Evolutionary conservation across 2,329 filamentous ascomycete genomes (phyloP), one percentile per base, ranked within the genome.

Genomic region (Thyridium curvatum): DNA sequence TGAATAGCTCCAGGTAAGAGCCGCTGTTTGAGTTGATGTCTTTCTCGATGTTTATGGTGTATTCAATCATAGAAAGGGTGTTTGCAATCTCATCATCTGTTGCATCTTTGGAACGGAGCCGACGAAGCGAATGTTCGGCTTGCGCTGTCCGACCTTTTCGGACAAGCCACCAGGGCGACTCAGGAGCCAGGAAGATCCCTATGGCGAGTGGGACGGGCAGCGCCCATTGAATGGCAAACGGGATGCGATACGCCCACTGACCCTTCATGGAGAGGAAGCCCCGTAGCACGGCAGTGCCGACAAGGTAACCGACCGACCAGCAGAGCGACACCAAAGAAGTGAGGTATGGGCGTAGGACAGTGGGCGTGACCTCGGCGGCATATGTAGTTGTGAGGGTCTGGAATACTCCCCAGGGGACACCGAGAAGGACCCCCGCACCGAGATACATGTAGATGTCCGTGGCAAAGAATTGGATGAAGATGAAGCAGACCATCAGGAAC

Each of bases 241-340:
- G 55, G 2, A 56, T 46, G 1, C 56, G 54, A 48, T 55, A 64
- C 2, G 55, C 43, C 61, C 61, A 65, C 46, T 64, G 59, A 7
- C 62, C 34, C 2, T 49, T 59, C 34, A 58, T 64, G 3, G 61
- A 37, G 4, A 58, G 34, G 8, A 63, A 46, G 9, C 44, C 52
- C 30, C 52, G 48, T 8, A 59, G 46, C 3, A 62, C 55, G 0
- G 52, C 54, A 2, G 55, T 50, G 1, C 50, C 51, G 14, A 59
- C 45, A 15, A 64, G 41, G 37, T 63, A 58, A 7, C 61, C 62
- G 15, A 62, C 54, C 4, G 55, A 52, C 51, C 58, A 64, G 36
- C 59, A 63, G 38, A 65, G 45, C 33, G 64, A 64, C 18, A 56
- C 52, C 39, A 60, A 60, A 1, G 51, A 52, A 1, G 58, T 61